Evolutionary conservation across 2,329 filamentous ascomycete genomes (phyloP).

Genomic region (Trichoderma hamatum): DNA sequence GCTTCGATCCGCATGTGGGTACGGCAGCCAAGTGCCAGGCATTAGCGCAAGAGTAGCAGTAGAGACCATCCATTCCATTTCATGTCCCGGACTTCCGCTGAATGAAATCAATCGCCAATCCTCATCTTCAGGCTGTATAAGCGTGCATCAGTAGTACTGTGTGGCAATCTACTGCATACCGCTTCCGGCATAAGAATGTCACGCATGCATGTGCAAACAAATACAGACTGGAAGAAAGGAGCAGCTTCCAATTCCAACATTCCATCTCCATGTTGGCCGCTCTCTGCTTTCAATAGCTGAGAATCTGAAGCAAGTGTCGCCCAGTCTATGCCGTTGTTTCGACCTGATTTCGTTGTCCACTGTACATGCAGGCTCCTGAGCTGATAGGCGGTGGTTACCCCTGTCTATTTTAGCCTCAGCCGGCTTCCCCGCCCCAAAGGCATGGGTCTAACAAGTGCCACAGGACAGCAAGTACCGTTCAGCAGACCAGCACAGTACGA

Average conservation of each 20-base stretch:
- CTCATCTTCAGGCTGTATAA: neutral
- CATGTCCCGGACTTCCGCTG: neutral
- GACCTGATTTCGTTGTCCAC: neutral
- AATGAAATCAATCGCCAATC: neutral
- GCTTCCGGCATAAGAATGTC: neutral
- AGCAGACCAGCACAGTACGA: neutral
- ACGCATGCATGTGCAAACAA: neutral
- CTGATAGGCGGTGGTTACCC: neutral
- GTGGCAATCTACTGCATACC: neutral
- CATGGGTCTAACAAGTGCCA: neutral
- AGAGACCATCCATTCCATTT: neutral
- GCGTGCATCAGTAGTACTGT: neutral
- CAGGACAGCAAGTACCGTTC: neutral
- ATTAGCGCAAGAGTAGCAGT: neutral
- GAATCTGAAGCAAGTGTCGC: neutral
- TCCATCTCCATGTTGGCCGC: neutral
- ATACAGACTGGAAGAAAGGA: neutral
- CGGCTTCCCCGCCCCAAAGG: neutral
- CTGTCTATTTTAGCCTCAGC: slow-evolving; percentile 9
- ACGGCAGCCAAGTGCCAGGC: neutral
- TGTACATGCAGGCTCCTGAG: neutral
- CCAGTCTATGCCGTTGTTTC: slow-evolving; percentile 1
- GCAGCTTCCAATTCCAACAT: neutral
- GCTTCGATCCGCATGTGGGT: slow-evolving; percentile 1
- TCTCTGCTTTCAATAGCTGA: neutral